phyloP scores from a whole-genome alignment of 257 asterid species.

The Solanum dulcamara region DNA sequence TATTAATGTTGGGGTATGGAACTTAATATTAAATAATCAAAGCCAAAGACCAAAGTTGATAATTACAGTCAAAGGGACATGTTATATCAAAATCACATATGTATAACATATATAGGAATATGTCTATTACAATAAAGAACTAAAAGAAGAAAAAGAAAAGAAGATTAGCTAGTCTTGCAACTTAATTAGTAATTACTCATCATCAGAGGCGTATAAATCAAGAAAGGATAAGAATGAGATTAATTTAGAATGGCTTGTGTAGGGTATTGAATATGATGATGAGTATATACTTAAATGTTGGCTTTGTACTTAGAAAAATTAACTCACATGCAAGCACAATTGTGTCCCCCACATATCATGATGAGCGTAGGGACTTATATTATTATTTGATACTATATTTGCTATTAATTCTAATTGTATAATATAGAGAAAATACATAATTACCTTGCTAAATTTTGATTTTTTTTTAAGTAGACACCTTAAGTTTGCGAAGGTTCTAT shows the following conservation, averaged over 20 bases:
- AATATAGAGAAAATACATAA: too few species aligned
- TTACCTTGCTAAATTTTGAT: too few species aligned
- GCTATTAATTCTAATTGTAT: too few species aligned
- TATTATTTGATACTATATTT: neutral
- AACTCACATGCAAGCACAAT: slow-evolving; percentile 45
- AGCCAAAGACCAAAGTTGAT: slow-evolving; percentile 11
- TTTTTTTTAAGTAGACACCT: too few species aligned
- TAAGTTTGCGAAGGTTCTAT: too few species aligned
- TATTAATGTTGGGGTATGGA: slow-evolving; percentile 27
- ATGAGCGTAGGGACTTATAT: slow-evolving; percentile 25
- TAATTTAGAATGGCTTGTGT: slow-evolving; percentile 10
- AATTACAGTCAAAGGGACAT: slow-evolving; percentile 27
- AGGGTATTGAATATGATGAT: slow-evolving; percentile 3
- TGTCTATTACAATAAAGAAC: neutral
- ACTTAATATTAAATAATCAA: slow-evolving; percentile 21
- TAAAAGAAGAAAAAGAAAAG: neutral
- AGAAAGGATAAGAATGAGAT: neutral
- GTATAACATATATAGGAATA: neutral
- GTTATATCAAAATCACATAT: slow-evolving; percentile 15
- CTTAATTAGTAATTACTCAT: neutral
- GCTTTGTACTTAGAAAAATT: neutral
- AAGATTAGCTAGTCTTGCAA: neutral
- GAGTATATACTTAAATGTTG: neutral
- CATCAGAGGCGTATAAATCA: neutral
- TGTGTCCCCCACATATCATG: slow-evolving; percentile 28